Evolutionary conservation across 2,329 filamentous ascomycete genomes (phyloP).

Genomic region (Verticillium dahliae): DNA sequence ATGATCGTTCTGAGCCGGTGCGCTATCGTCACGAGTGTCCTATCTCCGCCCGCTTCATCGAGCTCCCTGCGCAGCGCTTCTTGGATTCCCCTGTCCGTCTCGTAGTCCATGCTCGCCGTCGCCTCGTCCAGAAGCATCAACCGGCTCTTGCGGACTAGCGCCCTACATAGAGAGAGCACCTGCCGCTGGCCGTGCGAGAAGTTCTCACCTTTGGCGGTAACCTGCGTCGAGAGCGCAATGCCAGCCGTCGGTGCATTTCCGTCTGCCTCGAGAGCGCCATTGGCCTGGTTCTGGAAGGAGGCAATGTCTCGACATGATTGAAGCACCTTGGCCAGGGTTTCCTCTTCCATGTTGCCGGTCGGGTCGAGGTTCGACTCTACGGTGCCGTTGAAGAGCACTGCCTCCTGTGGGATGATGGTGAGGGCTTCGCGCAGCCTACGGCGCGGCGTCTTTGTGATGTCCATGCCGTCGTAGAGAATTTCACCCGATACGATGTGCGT

Average conservation of each 20-base stretch:
- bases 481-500: constrained; percentile 44
- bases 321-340: constrained; percentile 51
- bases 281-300: constrained; percentile 35
- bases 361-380: constrained; percentile 58
- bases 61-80: constrained; percentile 44
- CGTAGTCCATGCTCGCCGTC: constrained; percentile 53
- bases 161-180: constrained; percentile 50
- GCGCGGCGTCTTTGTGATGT: constrained; percentile 46
- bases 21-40: constrained; percentile 52
- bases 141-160: constrained; percentile 47
- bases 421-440: constrained; percentile 44
- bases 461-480: constrained; percentile 48
- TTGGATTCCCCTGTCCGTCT: constrained; percentile 51
- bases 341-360: constrained; percentile 46
- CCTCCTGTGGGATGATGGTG: constrained; percentile 54
- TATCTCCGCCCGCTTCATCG: constrained; percentile 31
- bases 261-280: constrained; percentile 4
- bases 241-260: constrained; percentile 6
- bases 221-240: constrained; percentile 35
- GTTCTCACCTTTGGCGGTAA: constrained; percentile 47
- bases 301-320: constrained; percentile 56
- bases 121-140: constrained; percentile 53
- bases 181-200: constrained; percentile 53
- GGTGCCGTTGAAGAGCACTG: constrained; percentile 48
- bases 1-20: constrained; percentile 53